These are phyloP conservation scores for Globisporangium polare DNA, from an alignment of 352 stramenopile species.

Conservation along the genomic window DNA sequence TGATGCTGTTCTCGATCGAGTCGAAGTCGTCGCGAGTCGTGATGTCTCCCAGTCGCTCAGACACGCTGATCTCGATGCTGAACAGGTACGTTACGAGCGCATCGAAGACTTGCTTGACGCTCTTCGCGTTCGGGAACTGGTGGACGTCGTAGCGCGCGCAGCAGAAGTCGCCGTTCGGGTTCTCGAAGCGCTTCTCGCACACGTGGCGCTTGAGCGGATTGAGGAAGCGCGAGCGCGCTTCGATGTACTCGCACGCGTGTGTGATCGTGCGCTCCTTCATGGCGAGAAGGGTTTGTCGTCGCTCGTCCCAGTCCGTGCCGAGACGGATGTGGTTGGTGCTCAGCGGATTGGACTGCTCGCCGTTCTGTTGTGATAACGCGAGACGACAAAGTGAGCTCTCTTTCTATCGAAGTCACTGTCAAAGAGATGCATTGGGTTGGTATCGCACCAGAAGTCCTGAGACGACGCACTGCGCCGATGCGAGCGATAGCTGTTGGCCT, in stretches of 20 bases:
- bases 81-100: background rate
- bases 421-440: no score
- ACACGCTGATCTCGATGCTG: background rate
- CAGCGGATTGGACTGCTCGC: conserved; percentile 20
- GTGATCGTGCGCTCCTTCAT: conserved; percentile 36
- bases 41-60: conserved; percentile 4
- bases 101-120: background rate
- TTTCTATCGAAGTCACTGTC: no score
- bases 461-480: conserved; percentile 29
- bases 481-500: conserved; percentile 26
- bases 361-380: no score
- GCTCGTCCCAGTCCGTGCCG: conserved; percentile 22
- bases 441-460: conserved; percentile 24
- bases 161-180: conserved; percentile 36
- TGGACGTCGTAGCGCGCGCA: conserved; percentile 38
- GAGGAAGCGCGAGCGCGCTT: conserved; percentile 39
- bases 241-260: conserved; percentile 29
- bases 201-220: conserved; percentile 28
- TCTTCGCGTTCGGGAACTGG: conserved; percentile 3
- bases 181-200: conserved; percentile 41
- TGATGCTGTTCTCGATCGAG: conserved; percentile 16
- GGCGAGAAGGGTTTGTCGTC: conserved; percentile 23
- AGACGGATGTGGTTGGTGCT: conserved; percentile 40
- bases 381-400: no score
- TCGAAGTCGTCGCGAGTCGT: conserved; percentile 22